Evolutionary conservation across 2,329 filamentous ascomycete species (phyloP).

Genomic region (Talaromyces funiculosus): DNA sequence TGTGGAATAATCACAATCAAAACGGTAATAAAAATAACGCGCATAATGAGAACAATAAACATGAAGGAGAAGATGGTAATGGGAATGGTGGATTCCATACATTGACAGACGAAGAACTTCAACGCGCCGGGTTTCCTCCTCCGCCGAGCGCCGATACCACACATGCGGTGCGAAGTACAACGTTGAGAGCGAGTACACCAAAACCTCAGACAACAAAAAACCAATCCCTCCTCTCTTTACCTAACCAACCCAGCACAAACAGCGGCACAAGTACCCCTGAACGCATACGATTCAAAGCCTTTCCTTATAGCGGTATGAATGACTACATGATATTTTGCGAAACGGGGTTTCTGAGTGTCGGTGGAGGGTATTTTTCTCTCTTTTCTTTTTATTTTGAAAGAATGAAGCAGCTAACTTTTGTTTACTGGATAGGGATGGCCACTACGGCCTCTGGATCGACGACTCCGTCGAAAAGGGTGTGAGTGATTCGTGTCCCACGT

Average conservation of each 20-base stretch:
- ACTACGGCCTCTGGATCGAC: conserved; percentile 91
- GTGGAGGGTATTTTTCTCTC: conserved; percentile 55
- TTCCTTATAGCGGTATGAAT: conserved; percentile 91
- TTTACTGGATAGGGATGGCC: conserved; percentile 56
- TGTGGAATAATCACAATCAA: conserved; percentile 11
- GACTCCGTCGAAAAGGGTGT: conserved; percentile 77
- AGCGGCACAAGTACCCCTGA: conserved; percentile 58
- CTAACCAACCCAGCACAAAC: conserved; percentile 19
- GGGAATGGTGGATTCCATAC: conserved; percentile 1
- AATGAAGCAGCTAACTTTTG: conserved; percentile 20
- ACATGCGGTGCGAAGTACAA: conserved; percentile 56
- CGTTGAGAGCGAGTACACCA: conserved; percentile 36
- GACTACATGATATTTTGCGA: conserved; percentile 97
- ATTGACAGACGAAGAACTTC: conserved; percentile 38
- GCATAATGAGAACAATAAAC: background rate
- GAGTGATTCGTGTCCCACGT: conserved; percentile 79
- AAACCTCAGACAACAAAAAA: conserved; percentile 5
- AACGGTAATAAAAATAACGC: background rate
- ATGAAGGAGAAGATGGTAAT: background rate
- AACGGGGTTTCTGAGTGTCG: conserved; percentile 73
- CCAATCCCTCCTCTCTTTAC: conserved; percentile 5
- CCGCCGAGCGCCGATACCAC: conserved; percentile 65
- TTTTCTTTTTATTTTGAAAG: background rate
- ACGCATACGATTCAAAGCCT: conserved; percentile 89
- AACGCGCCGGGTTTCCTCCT: conserved; percentile 57